Conservation (phyloP, 2,329 filamentous ascomycete genomes). For the Aureobasidium sp. region DNA sequence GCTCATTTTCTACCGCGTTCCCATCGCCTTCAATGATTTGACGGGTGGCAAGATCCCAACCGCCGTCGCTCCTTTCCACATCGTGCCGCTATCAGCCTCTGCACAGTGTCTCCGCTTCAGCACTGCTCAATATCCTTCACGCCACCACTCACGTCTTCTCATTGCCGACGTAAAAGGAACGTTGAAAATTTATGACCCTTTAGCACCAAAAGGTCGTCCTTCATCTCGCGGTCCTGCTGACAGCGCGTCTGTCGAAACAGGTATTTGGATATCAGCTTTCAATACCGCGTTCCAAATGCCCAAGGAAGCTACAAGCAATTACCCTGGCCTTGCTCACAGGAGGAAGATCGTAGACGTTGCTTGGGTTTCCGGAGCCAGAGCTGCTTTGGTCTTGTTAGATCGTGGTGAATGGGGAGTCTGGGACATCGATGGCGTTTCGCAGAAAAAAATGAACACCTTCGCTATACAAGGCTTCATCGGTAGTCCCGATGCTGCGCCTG, state of each 20-base stretch:
- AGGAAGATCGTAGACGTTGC: slow-evolving; percentile 44
- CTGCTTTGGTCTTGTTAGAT: slow-evolving; percentile 40
- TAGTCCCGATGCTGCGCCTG: slow-evolving; percentile 19
- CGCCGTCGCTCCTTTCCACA: slow-evolving; percentile 39
- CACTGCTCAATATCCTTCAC: slow-evolving; percentile 45
- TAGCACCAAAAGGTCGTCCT: slow-evolving; percentile 25
- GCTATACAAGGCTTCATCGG: slow-evolving; percentile 27
- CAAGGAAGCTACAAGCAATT: slow-evolving; percentile 19
- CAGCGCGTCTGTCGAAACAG: slow-evolving; percentile 9
- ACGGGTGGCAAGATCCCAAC: slow-evolving; percentile 30
- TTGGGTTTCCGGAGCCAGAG: slow-evolving; percentile 41
- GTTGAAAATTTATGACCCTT: slow-evolving; percentile 49
- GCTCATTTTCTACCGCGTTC: slow-evolving; percentile 36
- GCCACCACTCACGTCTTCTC: slow-evolving; percentile 48
- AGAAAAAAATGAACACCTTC: slow-evolving; percentile 24
- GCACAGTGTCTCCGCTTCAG: slow-evolving; percentile 49
- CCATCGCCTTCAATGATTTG: slow-evolving; percentile 26
- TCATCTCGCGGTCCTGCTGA: slow-evolving; percentile 22
- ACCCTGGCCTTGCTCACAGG: slow-evolving; percentile 31
- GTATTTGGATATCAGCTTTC: slow-evolving; percentile 26
- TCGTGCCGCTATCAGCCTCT: slow-evolving; percentile 42
- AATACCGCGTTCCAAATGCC: slow-evolving; percentile 23
- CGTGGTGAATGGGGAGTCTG: slow-evolving; percentile 50
- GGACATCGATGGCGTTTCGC: slow-evolving; percentile 32
- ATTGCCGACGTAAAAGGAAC: slow-evolving; percentile 47